Conservation (phyloP, 192 early-diverging fungal species). For the Paraglomus brasilianum region DNA sequence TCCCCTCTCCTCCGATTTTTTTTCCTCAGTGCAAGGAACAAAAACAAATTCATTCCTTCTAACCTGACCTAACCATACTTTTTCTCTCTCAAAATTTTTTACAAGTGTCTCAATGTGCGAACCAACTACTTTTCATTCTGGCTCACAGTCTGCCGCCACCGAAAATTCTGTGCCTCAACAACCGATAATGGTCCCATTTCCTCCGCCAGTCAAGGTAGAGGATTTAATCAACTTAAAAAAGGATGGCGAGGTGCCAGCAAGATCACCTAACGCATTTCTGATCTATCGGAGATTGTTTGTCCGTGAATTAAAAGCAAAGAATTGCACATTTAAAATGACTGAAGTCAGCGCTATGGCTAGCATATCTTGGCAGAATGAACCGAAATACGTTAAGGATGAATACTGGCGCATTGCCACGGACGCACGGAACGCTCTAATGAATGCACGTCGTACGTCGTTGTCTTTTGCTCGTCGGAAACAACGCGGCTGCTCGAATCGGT, state of each 20-base stretch:
- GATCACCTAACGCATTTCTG: conserved; percentile 9
- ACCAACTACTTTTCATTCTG: too few relatives aligned
- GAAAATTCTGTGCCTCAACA: neutral
- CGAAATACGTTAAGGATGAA: neutral
- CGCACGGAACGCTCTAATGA: neutral
- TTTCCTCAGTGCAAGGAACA: too few relatives aligned
- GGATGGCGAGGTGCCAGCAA: neutral
- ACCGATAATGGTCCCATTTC: neutral
- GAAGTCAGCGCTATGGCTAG: conserved; percentile 11
- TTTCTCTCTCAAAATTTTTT: too few relatives aligned
- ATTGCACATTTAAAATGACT: conserved; percentile 16
- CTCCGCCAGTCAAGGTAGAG: neutral
- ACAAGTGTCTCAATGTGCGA: too few relatives aligned
- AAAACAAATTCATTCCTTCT: too few relatives aligned
- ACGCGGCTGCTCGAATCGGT: too few relatives aligned
- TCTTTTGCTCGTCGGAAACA: conserved; percentile 5
- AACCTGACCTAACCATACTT: too few relatives aligned
- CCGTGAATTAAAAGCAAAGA: neutral
- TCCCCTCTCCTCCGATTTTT: too few relatives aligned
- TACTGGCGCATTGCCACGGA: conserved; percentile 6
- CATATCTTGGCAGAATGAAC: conserved; percentile 1
- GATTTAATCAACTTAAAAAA: neutral
- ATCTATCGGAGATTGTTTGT: conserved; percentile 15
- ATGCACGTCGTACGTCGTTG: neutral
- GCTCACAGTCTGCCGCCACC: too few relatives aligned